Conservation (phyloP, 2,329 filamentous ascomycete genomes). For the Golovinomyces cichoracearum region DNA sequence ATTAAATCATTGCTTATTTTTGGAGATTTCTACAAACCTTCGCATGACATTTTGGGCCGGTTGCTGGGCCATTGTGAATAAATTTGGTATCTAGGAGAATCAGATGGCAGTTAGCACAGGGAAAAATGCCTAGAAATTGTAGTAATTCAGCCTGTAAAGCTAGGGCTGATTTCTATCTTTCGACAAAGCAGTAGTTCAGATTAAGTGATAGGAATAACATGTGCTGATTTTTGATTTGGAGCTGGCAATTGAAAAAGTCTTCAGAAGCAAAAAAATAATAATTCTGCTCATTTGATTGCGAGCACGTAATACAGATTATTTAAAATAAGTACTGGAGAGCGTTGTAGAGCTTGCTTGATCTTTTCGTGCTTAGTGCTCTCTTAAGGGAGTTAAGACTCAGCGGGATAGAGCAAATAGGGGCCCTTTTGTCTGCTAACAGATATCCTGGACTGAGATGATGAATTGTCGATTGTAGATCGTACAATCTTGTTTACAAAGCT, state of each 20-base stretch:
- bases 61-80: slow-evolving; percentile 14
- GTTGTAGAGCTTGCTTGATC: too few species aligned
- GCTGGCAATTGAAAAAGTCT: background rate
- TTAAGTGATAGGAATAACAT: background rate
- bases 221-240: background rate
- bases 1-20: background rate
- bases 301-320: too few species aligned
- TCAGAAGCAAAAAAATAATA: background rate
- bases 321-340: too few species aligned
- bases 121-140: too few species aligned
- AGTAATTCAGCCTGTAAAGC: too few species aligned
- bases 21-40: slow-evolving; percentile 14
- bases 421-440: background rate
- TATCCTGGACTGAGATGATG: background rate
- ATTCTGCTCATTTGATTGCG: background rate
- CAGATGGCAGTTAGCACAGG: too few species aligned
- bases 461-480: background rate
- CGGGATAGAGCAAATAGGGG: background rate
- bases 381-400: background rate
- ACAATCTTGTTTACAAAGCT: background rate
- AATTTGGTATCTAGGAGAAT: background rate
- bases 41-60: slow-evolving; percentile 20
- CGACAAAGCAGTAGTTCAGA: background rate
- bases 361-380: too few species aligned
- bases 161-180: too few species aligned